Evolutionary conservation across 257 asterid species (phyloP).

Genomic region (Petunia secreta): DNA sequence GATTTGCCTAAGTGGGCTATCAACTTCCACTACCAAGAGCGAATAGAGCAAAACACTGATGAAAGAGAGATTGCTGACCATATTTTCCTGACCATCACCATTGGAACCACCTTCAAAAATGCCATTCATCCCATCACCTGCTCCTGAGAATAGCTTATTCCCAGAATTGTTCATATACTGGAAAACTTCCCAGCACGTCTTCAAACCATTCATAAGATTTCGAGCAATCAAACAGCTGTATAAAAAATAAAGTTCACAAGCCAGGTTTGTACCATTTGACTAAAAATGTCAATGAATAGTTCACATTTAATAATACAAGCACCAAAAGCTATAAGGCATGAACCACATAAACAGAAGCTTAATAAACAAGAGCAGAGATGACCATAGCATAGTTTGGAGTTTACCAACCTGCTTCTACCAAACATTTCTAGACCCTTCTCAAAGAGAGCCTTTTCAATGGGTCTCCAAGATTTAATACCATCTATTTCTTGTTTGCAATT

Average conservation of each 20-base stretch:
- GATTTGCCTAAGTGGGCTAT: slow-evolving; percentile 3
- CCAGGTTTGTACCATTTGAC: background rate
- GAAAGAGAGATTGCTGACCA: slow-evolving; percentile 54
- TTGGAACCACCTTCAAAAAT: slow-evolving; percentile 60
- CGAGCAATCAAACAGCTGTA: slow-evolving; percentile 97
- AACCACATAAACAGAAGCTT: background rate
- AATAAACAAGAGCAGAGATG: slow-evolving; percentile 6
- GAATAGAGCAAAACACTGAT: background rate
- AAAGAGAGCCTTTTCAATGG: slow-evolving; percentile 85
- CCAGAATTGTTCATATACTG: slow-evolving; percentile 75
- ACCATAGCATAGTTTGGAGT: slow-evolving; percentile 34
- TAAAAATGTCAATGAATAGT: background rate
- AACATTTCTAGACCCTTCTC: slow-evolving; percentile 92
- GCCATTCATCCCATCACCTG: slow-evolving; percentile 51
- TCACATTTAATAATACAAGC: slow-evolving; percentile 9
- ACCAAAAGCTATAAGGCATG: background rate
- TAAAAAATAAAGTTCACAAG: slow-evolving; percentile 28
- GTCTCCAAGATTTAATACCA: slow-evolving; percentile 75
- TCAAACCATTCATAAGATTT: slow-evolving; percentile 86
- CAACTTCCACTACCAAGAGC: slow-evolving; percentile 8
- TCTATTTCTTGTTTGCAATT: slow-evolving; percentile 48
- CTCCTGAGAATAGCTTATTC: slow-evolving; percentile 48
- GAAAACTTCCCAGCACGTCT: slow-evolving; percentile 80
- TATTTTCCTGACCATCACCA: slow-evolving; percentile 68
- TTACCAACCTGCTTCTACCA: slow-evolving; percentile 81